These are phyloP conservation scores for Tephrocybe sp. DNA, from an alignment of 768 basidiomycete genomes.

Conservation along the genomic window DNA sequence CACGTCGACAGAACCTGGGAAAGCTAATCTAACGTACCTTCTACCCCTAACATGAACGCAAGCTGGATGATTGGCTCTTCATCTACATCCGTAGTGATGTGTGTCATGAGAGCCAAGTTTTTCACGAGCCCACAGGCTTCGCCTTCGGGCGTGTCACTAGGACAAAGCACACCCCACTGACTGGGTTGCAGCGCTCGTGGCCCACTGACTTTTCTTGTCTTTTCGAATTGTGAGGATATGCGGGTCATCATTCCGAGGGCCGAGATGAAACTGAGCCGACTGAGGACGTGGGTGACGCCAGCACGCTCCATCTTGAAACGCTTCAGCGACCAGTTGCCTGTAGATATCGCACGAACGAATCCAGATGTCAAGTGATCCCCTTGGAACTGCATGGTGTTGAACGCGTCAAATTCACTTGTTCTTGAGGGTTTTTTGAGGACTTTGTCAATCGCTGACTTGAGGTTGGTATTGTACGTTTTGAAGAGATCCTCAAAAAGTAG, in stretches of 20 bases:
- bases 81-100: slow-evolving; percentile 98
- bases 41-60: slow-evolving; percentile 94
- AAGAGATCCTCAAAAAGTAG: slow-evolving; percentile 97
- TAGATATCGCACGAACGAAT: slow-evolving; percentile 95
- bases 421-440: slow-evolving; percentile 94
- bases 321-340: slow-evolving; percentile 98
- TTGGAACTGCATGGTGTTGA: slow-evolving; percentile 92
- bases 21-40: slow-evolving; percentile 53
- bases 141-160: slow-evolving; percentile 98
- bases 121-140: slow-evolving; percentile 99
- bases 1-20: not conserved
- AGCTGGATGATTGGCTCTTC: slow-evolving; percentile 90
- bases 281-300: slow-evolving; percentile 96
- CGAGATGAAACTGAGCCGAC: slow-evolving; percentile 92
- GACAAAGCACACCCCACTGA: slow-evolving; percentile 99
- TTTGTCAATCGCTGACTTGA: slow-evolving; percentile 95
- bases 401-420: slow-evolving; percentile 92
- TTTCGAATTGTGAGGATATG: slow-evolving; percentile 98
- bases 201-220: slow-evolving; percentile 97
- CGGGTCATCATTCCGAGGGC: slow-evolving; percentile 99
- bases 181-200: slow-evolving; percentile 95
- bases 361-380: slow-evolving; percentile 96
- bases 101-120: slow-evolving; percentile 98
- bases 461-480: slow-evolving; percentile 96
- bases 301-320: slow-evolving; percentile 99